Evolutionary conservation across 352 stramenopile genomes (phyloP).

Genomic region (Globisporangium okanoganense): DNA sequence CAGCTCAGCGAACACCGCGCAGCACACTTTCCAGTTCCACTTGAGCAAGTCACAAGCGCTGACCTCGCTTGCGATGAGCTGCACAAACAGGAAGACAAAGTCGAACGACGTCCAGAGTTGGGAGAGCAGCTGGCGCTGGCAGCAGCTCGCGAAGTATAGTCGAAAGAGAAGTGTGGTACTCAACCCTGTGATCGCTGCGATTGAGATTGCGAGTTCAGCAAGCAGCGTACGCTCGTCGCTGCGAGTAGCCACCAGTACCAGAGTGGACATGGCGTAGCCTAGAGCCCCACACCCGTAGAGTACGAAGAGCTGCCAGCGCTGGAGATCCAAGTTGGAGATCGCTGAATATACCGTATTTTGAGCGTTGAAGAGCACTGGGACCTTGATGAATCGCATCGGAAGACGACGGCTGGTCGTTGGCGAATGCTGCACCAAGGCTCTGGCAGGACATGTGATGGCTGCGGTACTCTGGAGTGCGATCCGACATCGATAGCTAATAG

Average conservation of each 20-base stretch:
- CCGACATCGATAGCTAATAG: neutral
- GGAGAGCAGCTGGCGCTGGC: neutral
- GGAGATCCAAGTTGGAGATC: neutral
- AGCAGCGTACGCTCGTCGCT: neutral
- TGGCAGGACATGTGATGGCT: neutral
- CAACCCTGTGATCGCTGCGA: neutral
- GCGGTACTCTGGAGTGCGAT: neutral
- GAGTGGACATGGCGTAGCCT: neutral
- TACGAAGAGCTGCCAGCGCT: neutral
- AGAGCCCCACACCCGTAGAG: neutral
- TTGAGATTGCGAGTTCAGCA: neutral
- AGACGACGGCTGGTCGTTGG: neutral
- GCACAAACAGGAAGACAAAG: slow-evolving; percentile 9
- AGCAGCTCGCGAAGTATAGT: neutral
- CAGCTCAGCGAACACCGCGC: neutral
- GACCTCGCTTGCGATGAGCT: neutral
- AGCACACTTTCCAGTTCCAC: neutral
- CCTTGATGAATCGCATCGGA: slow-evolving; percentile 4
- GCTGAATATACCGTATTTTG: neutral
- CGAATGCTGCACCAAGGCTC: neutral
- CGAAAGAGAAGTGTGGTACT: neutral
- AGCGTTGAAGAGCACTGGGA: neutral
- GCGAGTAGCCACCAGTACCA: neutral
- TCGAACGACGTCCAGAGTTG: slow-evolving; percentile 19
- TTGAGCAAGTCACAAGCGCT: neutral